phyloP scores from a whole-genome alignment of 345 rosid genomes.

The Eutrema yunnanense region DNA sequence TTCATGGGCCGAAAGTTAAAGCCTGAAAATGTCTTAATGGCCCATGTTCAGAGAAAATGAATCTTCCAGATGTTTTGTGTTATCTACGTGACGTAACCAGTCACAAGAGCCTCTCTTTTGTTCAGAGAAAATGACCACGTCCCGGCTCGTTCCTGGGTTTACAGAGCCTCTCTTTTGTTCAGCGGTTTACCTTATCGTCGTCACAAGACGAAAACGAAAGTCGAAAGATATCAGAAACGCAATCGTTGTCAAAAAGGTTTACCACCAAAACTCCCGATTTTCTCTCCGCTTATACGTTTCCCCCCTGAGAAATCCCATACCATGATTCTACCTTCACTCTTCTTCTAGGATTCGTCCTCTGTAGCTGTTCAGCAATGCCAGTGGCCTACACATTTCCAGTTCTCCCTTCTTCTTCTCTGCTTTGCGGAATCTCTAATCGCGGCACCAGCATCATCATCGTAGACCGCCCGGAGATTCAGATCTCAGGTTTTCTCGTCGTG shows the following conservation, averaged over 20 bases:
- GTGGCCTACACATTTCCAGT: constrained; percentile 22
- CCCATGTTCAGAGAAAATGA: background rate
- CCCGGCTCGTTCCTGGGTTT: background rate
- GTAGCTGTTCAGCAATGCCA: constrained; percentile 26
- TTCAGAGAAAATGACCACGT: background rate
- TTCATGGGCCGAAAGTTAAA: background rate
- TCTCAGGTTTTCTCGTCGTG: constrained; percentile 8
- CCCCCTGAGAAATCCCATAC: constrained; percentile 8
- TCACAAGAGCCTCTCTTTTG: too few species aligned
- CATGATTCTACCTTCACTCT: background rate
- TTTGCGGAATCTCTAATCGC: constrained; percentile 23
- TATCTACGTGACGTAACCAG: too few species aligned
- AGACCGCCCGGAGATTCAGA: constrained; percentile 22
- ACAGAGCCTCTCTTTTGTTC: background rate
- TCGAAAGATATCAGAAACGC: background rate
- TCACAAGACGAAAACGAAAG: background rate
- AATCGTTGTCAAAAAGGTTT: background rate
- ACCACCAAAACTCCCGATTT: background rate
- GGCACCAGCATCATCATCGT: background rate
- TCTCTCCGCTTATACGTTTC: background rate
- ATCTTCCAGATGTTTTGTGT: too few species aligned
- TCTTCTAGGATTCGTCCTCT: constrained; percentile 27
- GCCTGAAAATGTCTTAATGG: background rate
- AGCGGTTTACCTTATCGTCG: constrained; percentile 12
- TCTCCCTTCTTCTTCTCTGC: constrained; percentile 27